A percentile compares a stretch with the other conserved stretches of the same genome.
Conservation (phyloP, 1,284 basidiomycete genomes). For the Peniophora sp. region DNA sequence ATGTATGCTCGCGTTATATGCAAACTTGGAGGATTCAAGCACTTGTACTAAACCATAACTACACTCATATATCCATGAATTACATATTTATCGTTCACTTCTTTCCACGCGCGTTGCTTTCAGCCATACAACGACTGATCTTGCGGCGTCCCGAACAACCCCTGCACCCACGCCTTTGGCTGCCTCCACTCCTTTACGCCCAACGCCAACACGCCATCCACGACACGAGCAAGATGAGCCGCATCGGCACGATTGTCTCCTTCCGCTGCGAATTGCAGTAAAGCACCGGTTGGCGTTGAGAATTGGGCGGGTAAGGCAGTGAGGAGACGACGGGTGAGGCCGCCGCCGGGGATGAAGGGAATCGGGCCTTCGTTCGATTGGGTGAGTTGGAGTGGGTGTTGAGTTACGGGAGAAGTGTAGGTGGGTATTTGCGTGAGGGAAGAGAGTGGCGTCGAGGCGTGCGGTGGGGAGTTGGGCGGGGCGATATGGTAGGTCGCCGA, state of each 20-base stretch:
- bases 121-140: slow-evolving; percentile 66
- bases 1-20: too few relatives aligned
- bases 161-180: slow-evolving; percentile 57
- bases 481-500: slow-evolving; percentile 53
- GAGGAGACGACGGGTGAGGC: slow-evolving; percentile 60
- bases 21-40: too few relatives aligned
- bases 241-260: slow-evolving; percentile 77
- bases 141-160: slow-evolving; percentile 65
- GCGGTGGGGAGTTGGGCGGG: slow-evolving; percentile 28
- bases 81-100: too few relatives aligned
- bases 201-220: slow-evolving; percentile 38
- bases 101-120: slow-evolving; percentile 4
- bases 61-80: too few relatives aligned
- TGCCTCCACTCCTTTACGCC: slow-evolving; percentile 42
- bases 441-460: slow-evolving; percentile 25
- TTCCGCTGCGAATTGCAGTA: slow-evolving; percentile 66
- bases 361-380: slow-evolving; percentile 23
- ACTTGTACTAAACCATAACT: too few relatives aligned
- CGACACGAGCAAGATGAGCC: slow-evolving; percentile 46
- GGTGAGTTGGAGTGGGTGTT: slow-evolving; percentile 22
- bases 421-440: slow-evolving; percentile 35
- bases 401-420: slow-evolving; percentile 39
- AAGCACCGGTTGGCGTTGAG: slow-evolving; percentile 44
- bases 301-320: slow-evolving; percentile 45
- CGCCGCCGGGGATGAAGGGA: slow-evolving; percentile 70